phyloP scores from a whole-genome alignment of 805 yeast species.

The Metschnikowia baotianmanensis region DNA sequence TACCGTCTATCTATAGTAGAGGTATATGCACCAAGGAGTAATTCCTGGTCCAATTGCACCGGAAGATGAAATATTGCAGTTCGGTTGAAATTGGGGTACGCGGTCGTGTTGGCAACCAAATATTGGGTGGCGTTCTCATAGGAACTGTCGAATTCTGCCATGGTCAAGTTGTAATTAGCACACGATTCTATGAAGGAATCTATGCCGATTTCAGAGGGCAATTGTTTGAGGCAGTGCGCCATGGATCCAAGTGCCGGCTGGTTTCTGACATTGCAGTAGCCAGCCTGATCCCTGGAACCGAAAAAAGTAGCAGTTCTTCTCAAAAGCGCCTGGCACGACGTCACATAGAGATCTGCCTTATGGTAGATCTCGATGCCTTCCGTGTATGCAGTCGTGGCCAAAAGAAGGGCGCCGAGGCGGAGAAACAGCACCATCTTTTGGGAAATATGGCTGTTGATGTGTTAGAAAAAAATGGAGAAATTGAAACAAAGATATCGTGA shows the following conservation, averaged over 20 bases:
- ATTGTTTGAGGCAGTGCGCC: constrained; percentile 31
- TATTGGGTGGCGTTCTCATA: constrained; percentile 43
- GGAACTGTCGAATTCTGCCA: constrained; percentile 30
- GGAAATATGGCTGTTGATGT: background rate
- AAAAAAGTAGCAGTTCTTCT: constrained; percentile 27
- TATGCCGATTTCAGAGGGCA: constrained; percentile 24
- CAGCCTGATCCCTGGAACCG: constrained; percentile 23
- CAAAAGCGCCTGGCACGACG: constrained; percentile 26
- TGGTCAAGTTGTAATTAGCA: constrained; percentile 24
- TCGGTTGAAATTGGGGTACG: constrained; percentile 28
- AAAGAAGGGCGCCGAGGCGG: constrained; percentile 12
- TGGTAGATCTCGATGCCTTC: constrained; percentile 22
- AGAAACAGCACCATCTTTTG: constrained; percentile 15
- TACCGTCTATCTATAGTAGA: constrained; percentile 33
- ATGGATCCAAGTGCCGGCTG: constrained; percentile 41
- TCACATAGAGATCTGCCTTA: constrained; percentile 24
- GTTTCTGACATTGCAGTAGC: constrained; percentile 32
- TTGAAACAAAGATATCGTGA: no score
- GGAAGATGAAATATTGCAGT: constrained; percentile 35
- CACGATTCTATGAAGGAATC: constrained; percentile 11
- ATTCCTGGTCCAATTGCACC: constrained; percentile 23
- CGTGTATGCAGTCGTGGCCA: constrained; percentile 17
- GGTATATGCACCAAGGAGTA: constrained; percentile 25
- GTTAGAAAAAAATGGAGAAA: background rate
- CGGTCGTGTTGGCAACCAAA: constrained; percentile 31